Percentiles rank a stretch among this genome's conserved stretches.
Conservation (phyloP, 148 eudicot species). For the Rhododendron ovatum region DNA sequence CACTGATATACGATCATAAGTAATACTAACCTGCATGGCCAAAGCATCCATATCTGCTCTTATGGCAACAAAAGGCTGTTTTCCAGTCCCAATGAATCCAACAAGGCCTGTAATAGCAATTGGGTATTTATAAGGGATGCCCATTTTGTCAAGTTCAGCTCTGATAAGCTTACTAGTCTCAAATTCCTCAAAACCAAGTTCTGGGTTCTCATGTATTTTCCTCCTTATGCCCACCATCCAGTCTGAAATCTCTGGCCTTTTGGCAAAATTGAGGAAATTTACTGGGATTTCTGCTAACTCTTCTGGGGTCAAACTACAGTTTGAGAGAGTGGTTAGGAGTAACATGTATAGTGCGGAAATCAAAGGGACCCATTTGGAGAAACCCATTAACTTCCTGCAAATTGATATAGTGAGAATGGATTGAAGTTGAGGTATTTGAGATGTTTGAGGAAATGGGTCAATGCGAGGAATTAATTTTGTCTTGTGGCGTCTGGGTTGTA, state of each 20-base stretch:
- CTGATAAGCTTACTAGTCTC: slow-evolving; percentile 47
- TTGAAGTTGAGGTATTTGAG: background rate
- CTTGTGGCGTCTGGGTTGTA: background rate
- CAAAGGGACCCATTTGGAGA: slow-evolving; percentile 16
- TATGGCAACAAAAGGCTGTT: slow-evolving; percentile 46
- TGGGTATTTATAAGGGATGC: slow-evolving; percentile 38
- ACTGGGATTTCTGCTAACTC: slow-evolving; percentile 30
- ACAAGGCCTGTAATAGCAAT: slow-evolving; percentile 45
- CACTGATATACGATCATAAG: background rate
- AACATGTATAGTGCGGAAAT: slow-evolving; percentile 16
- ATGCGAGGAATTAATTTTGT: background rate
- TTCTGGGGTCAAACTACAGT: slow-evolving; percentile 15
- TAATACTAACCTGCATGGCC: slow-evolving; percentile 35
- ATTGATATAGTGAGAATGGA: background rate
- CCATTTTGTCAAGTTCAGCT: slow-evolving; percentile 41
- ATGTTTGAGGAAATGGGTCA: background rate
- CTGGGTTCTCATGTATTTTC: slow-evolving; percentile 46
- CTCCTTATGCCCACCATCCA: slow-evolving; percentile 50
- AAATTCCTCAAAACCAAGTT: slow-evolving; percentile 47
- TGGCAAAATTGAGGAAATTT: slow-evolving; percentile 35
- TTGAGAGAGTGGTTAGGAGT: slow-evolving; percentile 15
- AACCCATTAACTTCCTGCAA: slow-evolving; percentile 17
- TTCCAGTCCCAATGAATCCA: slow-evolving; percentile 44
- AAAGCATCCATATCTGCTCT: slow-evolving; percentile 68
- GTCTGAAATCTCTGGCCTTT: slow-evolving; percentile 27